Evolutionary conservation across 2,329 filamentous ascomycete species (phyloP), one percentile per base, ranked within the genome.

Genomic region (Drechmeria coniospora): DNA sequence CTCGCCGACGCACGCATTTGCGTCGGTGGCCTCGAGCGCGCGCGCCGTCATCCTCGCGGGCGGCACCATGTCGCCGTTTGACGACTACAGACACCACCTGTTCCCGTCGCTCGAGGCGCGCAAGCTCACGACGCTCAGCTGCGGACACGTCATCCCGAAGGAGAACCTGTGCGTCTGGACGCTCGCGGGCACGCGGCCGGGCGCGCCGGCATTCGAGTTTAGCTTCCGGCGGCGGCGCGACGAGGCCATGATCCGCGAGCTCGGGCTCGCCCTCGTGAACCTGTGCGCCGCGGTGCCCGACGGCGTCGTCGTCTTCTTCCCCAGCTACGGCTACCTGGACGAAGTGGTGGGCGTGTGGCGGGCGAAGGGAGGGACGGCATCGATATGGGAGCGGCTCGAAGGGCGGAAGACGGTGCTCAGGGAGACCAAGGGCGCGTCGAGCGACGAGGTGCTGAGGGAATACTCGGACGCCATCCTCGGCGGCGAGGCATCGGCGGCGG

Each of bases 31-130:
- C 2, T 74, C 81, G 17, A 74, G 79, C 35, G 83, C 90, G 1
- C 68, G 84, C 32, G 81, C 87, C 2, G 79, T 98, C 4, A 78
- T 98, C 23, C 61, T 98, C 4, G 90, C 86, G 0, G 90, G 90
- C 32, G 90, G 90, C 14, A 98, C 90, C 15, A 95, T 98, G 90
- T 92, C 90, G 3, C 90, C 90, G 0, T 92, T 95, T 59, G 70
- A 77, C 15, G 90, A 95, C 54, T 98, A 93, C 52, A 74, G 68
- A 20, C 67, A 78, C 4, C 81, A 94, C 42, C 63, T 98, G 0
- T 90, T 98, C 36, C 80, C 87, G 0, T 77, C 80, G 26, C 51
- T 93, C 0, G 47, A 68, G 0, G 40, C 63, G 1, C 52, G 59
- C 0, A 71, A 71, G 31, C 67, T 95, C 24, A 75, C 67, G 8